These are phyloP conservation scores for Borovskyia barvae DNA, from an alignment of 208 protist genomes.

Conservation along the genomic window DNA sequence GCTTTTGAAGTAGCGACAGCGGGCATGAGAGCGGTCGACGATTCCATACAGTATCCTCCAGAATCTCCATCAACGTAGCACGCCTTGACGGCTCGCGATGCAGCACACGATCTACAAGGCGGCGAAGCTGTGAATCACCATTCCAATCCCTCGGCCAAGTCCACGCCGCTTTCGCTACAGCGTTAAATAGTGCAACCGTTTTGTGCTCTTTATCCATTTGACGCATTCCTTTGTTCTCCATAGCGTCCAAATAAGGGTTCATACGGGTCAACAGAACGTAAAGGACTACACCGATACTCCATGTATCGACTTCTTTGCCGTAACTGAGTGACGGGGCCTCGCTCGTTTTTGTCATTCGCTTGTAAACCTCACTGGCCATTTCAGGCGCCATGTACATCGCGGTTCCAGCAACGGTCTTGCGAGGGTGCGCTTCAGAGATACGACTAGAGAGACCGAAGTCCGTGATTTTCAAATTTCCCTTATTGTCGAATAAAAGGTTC, in stretches of 20 bases:
- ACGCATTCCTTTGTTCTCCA: constrained; percentile 46
- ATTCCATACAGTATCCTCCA: constrained; percentile 79
- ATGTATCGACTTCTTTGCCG: constrained; percentile 86
- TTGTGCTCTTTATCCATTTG: constrained; percentile 73
- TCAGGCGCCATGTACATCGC: constrained; percentile 92
- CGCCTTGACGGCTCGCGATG: constrained; percentile 43
- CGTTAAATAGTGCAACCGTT: constrained; percentile 68
- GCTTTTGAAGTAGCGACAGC: constrained; percentile 72
- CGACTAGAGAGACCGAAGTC: constrained; percentile 89
- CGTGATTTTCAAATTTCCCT: constrained; percentile 91
- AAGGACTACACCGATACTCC: constrained; percentile 87
- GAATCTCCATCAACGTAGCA: constrained; percentile 68
- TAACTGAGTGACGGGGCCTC: constrained; percentile 66
- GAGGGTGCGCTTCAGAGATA: constrained; percentile 70
- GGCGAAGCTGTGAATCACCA: constrained; percentile 56
- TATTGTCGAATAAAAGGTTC: constrained; percentile 89
- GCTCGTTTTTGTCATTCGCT: constrained; percentile 63
- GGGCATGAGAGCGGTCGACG: constrained; percentile 78
- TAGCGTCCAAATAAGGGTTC: constrained; percentile 82
- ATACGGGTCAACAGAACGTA: constrained; percentile 85
- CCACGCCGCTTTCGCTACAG: constrained; percentile 73
- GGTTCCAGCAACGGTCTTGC: constrained; percentile 88
- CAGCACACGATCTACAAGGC: constrained; percentile 68
- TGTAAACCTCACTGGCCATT: constrained; percentile 84
- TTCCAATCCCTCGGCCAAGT: constrained; percentile 70